phyloP scores from a whole-genome alignment of 768 basidiomycete species.

The Clitopilus passeckerianus region DNA sequence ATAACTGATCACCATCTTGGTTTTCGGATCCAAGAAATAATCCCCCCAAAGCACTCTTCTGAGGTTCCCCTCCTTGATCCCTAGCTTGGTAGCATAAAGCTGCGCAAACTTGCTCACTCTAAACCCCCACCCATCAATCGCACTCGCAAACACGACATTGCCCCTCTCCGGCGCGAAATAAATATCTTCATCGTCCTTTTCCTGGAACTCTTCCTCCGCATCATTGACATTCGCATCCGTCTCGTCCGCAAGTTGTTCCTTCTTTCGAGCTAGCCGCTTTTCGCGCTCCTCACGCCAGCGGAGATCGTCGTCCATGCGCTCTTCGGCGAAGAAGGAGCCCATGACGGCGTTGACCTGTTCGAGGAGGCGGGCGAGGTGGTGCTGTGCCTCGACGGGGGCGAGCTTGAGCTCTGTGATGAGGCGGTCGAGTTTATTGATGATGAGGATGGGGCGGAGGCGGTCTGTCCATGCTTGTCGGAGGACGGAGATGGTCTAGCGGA shows the following conservation, averaged over 20 bases:
- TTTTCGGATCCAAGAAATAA: slow-evolving; percentile 94
- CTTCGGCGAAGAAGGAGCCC: slow-evolving; percentile 93
- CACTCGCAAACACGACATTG: slow-evolving; percentile 94
- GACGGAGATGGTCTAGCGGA: slow-evolving; percentile 82
- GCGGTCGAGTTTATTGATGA: slow-evolving; percentile 96
- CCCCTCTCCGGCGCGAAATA: slow-evolving; percentile 96
- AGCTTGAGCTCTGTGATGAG: slow-evolving; percentile 91
- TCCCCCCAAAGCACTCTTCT: slow-evolving; percentile 94
- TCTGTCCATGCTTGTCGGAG: slow-evolving; percentile 94
- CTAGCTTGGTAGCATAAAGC: slow-evolving; percentile 85
- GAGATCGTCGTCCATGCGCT: slow-evolving; percentile 95
- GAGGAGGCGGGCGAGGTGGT: slow-evolving; percentile 88
- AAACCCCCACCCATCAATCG: slow-evolving; percentile 98
- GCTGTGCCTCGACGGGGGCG: slow-evolving; percentile 87
- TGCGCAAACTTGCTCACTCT: slow-evolving; percentile 91
- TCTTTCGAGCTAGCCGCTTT: slow-evolving; percentile 70
- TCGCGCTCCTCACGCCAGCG: slow-evolving; percentile 93
- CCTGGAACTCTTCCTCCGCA: slow-evolving; percentile 70
- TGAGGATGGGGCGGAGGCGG: slow-evolving; percentile 81
- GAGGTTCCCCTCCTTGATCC: slow-evolving; percentile 84
- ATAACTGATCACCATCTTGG: slow-evolving; percentile 86
- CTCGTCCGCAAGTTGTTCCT: slow-evolving; percentile 63
- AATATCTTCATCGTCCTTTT: slow-evolving; percentile 96
- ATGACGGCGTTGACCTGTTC: slow-evolving; percentile 98
- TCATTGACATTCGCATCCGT: slow-evolving; percentile 57